Evolutionary conservation across 177 flowering plant species (phyloP).

Genomic region (Vitis hybrid): DNA sequence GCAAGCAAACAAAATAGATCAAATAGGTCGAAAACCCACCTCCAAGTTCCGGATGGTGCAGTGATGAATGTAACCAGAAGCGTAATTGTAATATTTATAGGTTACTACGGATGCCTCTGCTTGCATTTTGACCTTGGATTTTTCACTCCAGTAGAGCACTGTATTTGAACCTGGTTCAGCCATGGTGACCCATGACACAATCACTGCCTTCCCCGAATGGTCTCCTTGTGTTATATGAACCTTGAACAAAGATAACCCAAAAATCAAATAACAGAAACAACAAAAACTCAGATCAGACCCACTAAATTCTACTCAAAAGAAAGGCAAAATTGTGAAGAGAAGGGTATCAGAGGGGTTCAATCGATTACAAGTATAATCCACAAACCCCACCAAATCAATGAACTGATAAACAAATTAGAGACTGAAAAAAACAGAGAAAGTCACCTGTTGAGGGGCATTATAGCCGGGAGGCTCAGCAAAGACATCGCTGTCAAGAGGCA

Average conservation of each 20-base stretch:
- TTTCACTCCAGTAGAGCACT: conserved; percentile 56
- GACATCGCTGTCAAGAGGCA: conserved; percentile 66
- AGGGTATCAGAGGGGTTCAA: background rate
- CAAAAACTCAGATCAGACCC: background rate
- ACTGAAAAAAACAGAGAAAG: background rate
- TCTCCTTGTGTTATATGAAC: conserved; percentile 84
- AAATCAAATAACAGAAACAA: background rate
- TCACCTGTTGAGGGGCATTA: conserved; percentile 75
- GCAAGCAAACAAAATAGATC: background rate
- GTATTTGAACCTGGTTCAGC: conserved; percentile 58
- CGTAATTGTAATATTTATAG: conserved; percentile 62
- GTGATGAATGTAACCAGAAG: conserved; percentile 83
- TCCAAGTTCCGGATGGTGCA: conserved; percentile 53
- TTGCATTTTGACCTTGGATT: conserved; percentile 26
- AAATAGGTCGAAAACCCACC: conserved; percentile 30
- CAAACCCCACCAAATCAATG: background rate
- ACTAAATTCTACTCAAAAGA: background rate
- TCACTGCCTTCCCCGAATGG: conserved; percentile 61
- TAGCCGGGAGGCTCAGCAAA: conserved; percentile 55
- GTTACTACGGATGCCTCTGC: conserved; percentile 38
- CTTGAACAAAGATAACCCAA: conserved; percentile 15
- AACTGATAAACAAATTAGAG: background rate
- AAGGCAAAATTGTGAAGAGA: background rate
- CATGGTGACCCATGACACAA: conserved; percentile 77
- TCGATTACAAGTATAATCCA: background rate